Base-by-base conservation (phyloP, 192 early-diverging fungal species). In the Radiomyces spectabilis region DNA sequence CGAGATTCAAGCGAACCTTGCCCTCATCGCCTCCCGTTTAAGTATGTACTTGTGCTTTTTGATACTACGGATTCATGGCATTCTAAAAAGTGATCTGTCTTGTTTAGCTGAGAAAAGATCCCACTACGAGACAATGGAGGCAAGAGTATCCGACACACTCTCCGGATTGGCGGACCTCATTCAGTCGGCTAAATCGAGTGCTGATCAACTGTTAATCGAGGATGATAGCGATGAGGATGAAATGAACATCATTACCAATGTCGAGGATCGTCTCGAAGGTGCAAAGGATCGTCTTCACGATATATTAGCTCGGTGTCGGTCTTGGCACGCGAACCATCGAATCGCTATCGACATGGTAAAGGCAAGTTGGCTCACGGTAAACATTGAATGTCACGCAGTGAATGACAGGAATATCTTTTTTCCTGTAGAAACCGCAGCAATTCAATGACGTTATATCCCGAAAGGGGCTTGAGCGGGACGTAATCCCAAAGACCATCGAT, bases 1-100 rank as follows among this genome's bases (percentile, higher is more conserved):
- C 38, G 61, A 63, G 22, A 21, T 63, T 5, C 61, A 63, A 43
- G 46, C 54, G 18, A 57, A 57, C 13, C 42, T 63, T 19, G 43
- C 57, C 13, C 34, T 59, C 4, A 34, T 66, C 22, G 57, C 64
- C 19, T 37, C 51, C 15, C 57, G 64, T 7, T 25, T 66, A 10
- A 44, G 51, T 62, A 62, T 40, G 33, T 37, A 22, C 2, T 18
- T n/a, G n/a, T n/a, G n/a, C n/a, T 31, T 31, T 3, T 4, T 48
- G 30, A 13, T 9, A 31, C 4, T 10, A 48, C 15, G 13, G 29
- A 26, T 31, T 26, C 18, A 2, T 48, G 13, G 15, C 4, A 24
- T 7, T 10, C 33, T 31, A 47, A 4, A 21, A 26, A 47, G 16
- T n/a, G n/a, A n/a, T n/a, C n/a, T n/a, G 30, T 7, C 0, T 48